A percentile compares a stretch with the other conserved stretches of the same genome.
These are phyloP conservation scores for Cadophora luteo-olivacea DNA, from an alignment of 2,329 filamentous ascomycete species.

Conservation along the genomic window DNA sequence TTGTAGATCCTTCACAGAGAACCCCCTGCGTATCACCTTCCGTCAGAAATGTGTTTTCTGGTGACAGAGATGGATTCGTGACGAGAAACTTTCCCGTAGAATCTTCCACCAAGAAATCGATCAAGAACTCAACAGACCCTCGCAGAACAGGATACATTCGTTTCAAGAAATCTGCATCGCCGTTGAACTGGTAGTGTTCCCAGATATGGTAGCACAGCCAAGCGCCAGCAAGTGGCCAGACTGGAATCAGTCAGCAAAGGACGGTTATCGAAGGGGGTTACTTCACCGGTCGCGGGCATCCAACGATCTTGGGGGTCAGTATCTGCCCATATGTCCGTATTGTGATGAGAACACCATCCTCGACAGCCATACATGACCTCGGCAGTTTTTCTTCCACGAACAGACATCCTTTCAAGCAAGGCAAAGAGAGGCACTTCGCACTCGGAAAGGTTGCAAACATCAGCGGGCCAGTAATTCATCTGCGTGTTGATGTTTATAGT, in stretches of 20 bases:
- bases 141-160: constrained; percentile 42
- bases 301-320: constrained; percentile 44
- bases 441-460: constrained; percentile 44
- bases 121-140: constrained; percentile 44
- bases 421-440: constrained; percentile 50
- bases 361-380: constrained; percentile 42
- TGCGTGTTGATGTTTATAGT: constrained; percentile 60
- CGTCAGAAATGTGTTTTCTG: constrained; percentile 46
- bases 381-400: constrained; percentile 44
- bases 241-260: constrained; percentile 12
- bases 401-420: constrained; percentile 47
- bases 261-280: neutral
- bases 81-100: constrained; percentile 41
- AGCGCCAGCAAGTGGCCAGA: constrained; percentile 50
- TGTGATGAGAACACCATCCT: constrained; percentile 44
- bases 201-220: constrained; percentile 51
- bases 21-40: constrained; percentile 39
- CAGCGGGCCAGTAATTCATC: constrained; percentile 59
- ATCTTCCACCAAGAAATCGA: constrained; percentile 46
- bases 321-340: constrained; percentile 46
- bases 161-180: constrained; percentile 42
- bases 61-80: constrained; percentile 49
- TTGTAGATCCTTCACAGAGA: constrained; percentile 53
- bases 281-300: constrained; percentile 42
- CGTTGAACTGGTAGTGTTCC: constrained; percentile 48